A percentile compares a stretch with the other conserved stretches of the same genome.
phyloP scores from a whole-genome alignment of 2,329 filamentous ascomycete species.

The Beauveria sp. region DNA sequence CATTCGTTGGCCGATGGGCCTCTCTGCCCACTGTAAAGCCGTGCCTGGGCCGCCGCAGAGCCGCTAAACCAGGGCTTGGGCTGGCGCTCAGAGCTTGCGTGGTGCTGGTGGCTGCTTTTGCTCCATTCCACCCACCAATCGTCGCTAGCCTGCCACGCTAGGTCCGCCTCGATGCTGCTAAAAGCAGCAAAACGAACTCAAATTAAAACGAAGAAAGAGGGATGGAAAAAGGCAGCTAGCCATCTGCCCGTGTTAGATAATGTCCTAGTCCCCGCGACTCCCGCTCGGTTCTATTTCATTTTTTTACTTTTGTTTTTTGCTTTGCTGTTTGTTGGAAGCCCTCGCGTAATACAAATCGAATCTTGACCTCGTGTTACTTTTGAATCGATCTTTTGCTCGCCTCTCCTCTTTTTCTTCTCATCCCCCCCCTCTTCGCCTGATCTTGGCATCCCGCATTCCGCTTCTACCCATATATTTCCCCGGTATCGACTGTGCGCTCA shows the following conservation, averaged over 20 bases:
- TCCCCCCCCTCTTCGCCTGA: background rate
- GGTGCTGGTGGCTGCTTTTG: too few species aligned
- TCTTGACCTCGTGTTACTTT: background rate
- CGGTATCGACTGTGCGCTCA: too few species aligned
- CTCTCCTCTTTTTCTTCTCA: background rate
- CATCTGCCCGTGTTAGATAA: too few species aligned
- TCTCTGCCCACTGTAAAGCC: too few species aligned
- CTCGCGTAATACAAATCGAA: background rate
- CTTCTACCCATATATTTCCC: background rate
- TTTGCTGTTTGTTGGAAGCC: background rate
- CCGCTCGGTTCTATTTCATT: background rate
- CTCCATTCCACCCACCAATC: background rate
- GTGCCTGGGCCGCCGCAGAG: background rate
- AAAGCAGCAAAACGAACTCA: background rate
- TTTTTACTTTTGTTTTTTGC: background rate
- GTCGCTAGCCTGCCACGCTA: background rate
- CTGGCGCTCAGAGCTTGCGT: background rate
- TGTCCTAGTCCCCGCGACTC: background rate
- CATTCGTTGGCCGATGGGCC: too few species aligned
- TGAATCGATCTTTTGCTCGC: background rate
- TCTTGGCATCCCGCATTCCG: background rate
- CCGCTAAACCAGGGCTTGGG: background rate
- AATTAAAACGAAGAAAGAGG: background rate
- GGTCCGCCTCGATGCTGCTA: background rate
- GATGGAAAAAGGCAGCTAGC: too few species aligned